phyloP scores from a whole-genome alignment of 108 stramenopile genomes.

The Cyclotella sp. region DNA sequence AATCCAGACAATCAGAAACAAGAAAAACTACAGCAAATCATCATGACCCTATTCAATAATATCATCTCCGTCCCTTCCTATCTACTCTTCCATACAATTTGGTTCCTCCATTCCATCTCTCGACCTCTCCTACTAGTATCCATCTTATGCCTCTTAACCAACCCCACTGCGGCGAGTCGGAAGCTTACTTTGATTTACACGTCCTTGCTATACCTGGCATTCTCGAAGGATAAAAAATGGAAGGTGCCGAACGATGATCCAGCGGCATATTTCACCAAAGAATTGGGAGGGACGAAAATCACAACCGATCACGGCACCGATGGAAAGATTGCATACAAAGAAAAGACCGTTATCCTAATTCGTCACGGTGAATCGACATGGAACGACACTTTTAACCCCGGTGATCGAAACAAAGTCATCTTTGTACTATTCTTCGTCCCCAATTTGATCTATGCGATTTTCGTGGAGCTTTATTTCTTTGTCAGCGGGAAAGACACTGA shows the following conservation, averaged over 20 bases:
- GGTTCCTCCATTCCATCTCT: conserved; percentile 58
- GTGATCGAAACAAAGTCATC: conserved; percentile 64
- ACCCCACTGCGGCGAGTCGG: conserved; percentile 63
- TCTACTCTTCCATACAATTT: conserved; percentile 55
- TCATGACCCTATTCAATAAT: conserved; percentile 6
- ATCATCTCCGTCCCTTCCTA: conserved; percentile 49
- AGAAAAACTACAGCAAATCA: not conserved
- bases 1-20: too few relatives aligned
- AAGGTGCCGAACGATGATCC: conserved; percentile 66
- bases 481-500: conserved; percentile 69
- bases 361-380: conserved; percentile 89
- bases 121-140: conserved; percentile 70
- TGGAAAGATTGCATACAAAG: conserved; percentile 48
- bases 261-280: conserved; percentile 53
- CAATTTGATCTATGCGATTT: conserved; percentile 63
- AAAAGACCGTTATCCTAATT: conserved; percentile 81
- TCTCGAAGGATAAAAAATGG: conserved; percentile 84
- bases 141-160: conserved; percentile 58
- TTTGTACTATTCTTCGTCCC: conserved; percentile 80
- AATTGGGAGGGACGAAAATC: conserved; percentile 34
- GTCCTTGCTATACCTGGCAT: conserved; percentile 63
- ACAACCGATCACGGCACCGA: not conserved
- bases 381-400: conserved; percentile 93
- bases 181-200: conserved; percentile 65
- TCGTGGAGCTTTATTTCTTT: conserved; percentile 73